Percentiles rank a stretch among this genome's conserved stretches.
Conservation (phyloP, 2,329 filamentous ascomycete genomes). For the Graphiopsis chlorocephala region DNA sequence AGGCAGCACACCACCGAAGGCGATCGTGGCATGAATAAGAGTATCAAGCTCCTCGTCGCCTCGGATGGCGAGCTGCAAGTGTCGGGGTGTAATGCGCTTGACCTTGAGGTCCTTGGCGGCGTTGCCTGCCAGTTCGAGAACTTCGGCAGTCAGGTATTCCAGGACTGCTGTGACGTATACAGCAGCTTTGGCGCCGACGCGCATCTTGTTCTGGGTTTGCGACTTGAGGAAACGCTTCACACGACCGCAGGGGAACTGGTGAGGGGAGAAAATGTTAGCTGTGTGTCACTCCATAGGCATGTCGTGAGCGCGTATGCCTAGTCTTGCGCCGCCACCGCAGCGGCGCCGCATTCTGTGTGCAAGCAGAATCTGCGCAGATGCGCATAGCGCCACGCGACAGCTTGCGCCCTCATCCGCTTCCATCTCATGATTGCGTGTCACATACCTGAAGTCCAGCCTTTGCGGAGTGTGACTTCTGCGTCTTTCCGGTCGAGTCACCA, state of each 20-base stretch:
- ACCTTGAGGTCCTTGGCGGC: slow-evolving; percentile 99
- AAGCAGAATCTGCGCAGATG: neutral
- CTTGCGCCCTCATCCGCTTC: neutral
- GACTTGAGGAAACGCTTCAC: slow-evolving; percentile 99
- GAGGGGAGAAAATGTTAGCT: slow-evolving; percentile 16
- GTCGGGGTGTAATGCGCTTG: slow-evolving; percentile 98
- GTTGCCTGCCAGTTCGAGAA: slow-evolving; percentile 96
- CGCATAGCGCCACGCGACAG: neutral
- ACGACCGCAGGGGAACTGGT: slow-evolving; percentile 95
- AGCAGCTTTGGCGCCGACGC: slow-evolving; percentile 95
- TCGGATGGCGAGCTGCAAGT: slow-evolving; percentile 95
- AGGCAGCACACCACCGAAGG: slow-evolving; percentile 95
- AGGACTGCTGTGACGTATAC: slow-evolving; percentile 98
- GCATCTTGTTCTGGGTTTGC: slow-evolving; percentile 99
- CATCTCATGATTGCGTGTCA: slow-evolving; percentile 23
- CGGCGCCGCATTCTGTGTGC: neutral
- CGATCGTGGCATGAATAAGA: slow-evolving; percentile 94
- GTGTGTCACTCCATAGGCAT: slow-evolving; percentile 1
- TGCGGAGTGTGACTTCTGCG: slow-evolving; percentile 88
- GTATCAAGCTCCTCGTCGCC: slow-evolving; percentile 98
- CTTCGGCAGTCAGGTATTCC: slow-evolving; percentile 96
- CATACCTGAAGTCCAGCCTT: slow-evolving; percentile 94
- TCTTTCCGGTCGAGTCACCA: slow-evolving; percentile 73
- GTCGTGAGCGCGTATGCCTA: neutral
- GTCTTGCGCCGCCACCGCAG: slow-evolving; percentile 2